Evolutionary conservation across 1,139 yeast species (phyloP), one percentile per base, ranked within the genome.

Genomic region (Pichia sp.): DNA sequence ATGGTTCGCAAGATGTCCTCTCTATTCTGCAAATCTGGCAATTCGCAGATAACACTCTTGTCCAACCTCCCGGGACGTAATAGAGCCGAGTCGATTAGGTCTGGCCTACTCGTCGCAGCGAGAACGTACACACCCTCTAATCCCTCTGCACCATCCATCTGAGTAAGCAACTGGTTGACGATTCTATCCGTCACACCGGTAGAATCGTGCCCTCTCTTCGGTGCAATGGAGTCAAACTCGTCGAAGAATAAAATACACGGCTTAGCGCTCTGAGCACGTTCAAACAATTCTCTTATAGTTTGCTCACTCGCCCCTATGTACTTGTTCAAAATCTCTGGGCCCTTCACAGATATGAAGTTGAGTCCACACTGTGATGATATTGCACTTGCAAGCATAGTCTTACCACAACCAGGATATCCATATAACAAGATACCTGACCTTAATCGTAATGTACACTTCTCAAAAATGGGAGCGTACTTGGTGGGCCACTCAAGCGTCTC

Each of bases 111-210:
- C 0, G 98, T 93, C 1, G 98, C 98, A 0, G 97, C 98, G 22
- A 91, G 66, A 1, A 93, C 96, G 53, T 91, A 91, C 3, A 93
- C 98, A 1, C 97, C 97, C 51, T 88, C 96, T 25, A 88, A 65
- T 0, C 97, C 97, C 58, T 91, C 98, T 1, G 97, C 97, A 63
- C 99, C 99, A 60, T 91, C 99, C 96, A 91, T 87, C 57, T 93
- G 97, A 0, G 98, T 91, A 52, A 91, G 72, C 78, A 91, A 75
- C 56, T 91, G 98, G 59, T 93, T 93, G 27, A 91, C 98, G 27
- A 91, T 96, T 52, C 98, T 72, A 57, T 91, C 98, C 1, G 98
- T 91, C 5, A 91, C 98, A 42, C 97, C 98, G 0, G 98, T 88
- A 3, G 95, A 84, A 54, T 91, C 98, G 54, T 88, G 97, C 1